Evolutionary conservation across 495 filamentous ascomycete genomes (phyloP), one percentile per base, ranked within the genome.

Genomic region (Xeromyces bisporus): DNA sequence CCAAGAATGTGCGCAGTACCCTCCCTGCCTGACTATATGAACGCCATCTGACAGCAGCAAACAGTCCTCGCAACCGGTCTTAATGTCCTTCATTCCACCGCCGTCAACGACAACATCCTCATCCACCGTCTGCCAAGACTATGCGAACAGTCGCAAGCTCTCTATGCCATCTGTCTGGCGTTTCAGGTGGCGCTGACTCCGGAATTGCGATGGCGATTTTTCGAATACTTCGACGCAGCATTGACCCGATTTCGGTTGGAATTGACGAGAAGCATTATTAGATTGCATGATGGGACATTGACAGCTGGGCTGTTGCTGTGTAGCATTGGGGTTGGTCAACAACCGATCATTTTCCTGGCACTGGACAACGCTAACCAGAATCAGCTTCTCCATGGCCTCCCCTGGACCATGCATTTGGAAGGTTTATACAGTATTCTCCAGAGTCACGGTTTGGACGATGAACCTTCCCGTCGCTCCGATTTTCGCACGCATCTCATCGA

Each of bases 381-480:
- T 26, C 14, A 58, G 54, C 23, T 53, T 18, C 39, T 58, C 34
- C 54, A 50, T 27, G 50, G 52, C 6, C 15, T 50, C 8, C 44
- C 52, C 0, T 58, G 52, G 54, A 56, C 52, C 1, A 45, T 58
- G 46, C 54, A 58, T 35, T 33, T 58, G 9, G 47, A 50, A 34
- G 52, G 54, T 7, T 54, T 58, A 48, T 41, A 58, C 32, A 48
- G 36, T 13, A 52, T 58, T 13, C 33, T 54, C 1, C 48, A 49
- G 28, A 34, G 33, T 27, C 40, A 47, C 3, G 39, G 37, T 3
- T 28, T 44, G 0, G 30, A 38, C 13, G 20, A 32, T 17, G 10
- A 12, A 1, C 32, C 30, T n/a, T 12, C 5, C 13, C 30, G 36
- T 10, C 11, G 29, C 5, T 23, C 31, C 7, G 23, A 18, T 11